Evolutionary conservation across 768 basidiomycete genomes (phyloP).

Genomic region (Tulasnella sp.): DNA sequence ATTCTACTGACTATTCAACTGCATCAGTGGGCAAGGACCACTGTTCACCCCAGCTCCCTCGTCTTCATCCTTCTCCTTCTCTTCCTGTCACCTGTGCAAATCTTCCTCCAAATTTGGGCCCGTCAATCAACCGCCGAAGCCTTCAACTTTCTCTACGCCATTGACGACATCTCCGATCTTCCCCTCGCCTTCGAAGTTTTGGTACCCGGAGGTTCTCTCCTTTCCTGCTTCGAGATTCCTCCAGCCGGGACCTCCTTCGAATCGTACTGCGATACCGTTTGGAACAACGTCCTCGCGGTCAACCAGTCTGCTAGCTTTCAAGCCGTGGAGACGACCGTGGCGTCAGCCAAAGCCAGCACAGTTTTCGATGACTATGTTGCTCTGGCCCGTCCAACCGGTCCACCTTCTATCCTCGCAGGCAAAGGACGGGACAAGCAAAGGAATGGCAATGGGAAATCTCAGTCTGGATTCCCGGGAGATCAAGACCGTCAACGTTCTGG

Average conservation of each 20-base stretch:
- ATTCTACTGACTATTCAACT: neutral
- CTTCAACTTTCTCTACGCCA: neutral
- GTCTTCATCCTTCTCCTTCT: neutral
- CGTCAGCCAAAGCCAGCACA: neutral
- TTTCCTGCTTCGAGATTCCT: neutral
- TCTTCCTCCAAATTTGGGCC: neutral
- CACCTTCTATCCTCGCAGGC: neutral
- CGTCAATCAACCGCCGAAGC: neutral
- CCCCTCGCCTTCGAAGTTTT: neutral
- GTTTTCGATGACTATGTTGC: neutral
- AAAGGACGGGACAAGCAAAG: neutral
- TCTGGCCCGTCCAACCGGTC: neutral
- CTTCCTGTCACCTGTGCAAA: neutral
- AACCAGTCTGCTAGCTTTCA: neutral
- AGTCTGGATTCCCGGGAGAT: neutral
- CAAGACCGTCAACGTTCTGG: neutral
- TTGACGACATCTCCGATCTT: neutral
- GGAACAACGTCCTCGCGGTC: neutral
- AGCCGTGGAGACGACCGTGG: neutral
- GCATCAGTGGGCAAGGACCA: neutral
- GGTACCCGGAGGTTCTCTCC: neutral
- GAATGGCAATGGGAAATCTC: neutral
- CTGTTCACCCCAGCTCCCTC: neutral
- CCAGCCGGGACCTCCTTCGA: neutral
- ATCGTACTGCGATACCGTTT: neutral